phyloP scores from a whole-genome alignment of 768 basidiomycete species.

The Pulveroboletus sp. region DNA sequence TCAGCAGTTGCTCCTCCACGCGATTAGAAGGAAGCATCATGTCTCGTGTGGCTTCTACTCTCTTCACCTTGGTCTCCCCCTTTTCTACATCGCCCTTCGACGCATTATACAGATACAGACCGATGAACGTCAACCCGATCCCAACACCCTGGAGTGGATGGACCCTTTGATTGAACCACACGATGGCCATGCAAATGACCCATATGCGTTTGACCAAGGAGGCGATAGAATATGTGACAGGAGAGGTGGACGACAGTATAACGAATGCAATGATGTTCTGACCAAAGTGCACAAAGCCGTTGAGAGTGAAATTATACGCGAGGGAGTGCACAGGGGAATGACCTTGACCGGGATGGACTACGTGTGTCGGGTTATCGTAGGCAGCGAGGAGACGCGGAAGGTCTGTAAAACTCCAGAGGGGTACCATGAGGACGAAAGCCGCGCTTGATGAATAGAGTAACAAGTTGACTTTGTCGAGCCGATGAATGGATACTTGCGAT shows the following conservation, averaged over 20 bases:
- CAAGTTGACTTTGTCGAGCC: conserved; percentile 95
- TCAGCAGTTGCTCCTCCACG: conserved; percentile 51
- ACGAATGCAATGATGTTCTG: conserved; percentile 98
- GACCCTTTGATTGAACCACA: conserved; percentile 91
- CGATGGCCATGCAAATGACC: conserved; percentile 95
- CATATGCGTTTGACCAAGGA: conserved; percentile 96
- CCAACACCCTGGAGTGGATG: conserved; percentile 83
- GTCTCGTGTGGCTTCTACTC: conserved; percentile 68
- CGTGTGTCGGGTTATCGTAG: conserved; percentile 38
- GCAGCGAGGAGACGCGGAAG: conserved; percentile 59
- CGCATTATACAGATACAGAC: conserved; percentile 93
- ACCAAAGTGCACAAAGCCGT: conserved; percentile 93
- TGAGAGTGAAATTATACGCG: conserved; percentile 80
- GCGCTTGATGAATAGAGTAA: conserved; percentile 90
- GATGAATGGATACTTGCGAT: conserved; percentile 54
- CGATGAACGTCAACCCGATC: conserved; percentile 85
- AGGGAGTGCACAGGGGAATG: conserved; percentile 59
- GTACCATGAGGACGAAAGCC: conserved; percentile 95
- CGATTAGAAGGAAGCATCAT: conserved; percentile 67
- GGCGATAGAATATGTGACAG: conserved; percentile 98
- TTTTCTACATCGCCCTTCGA: conserved; percentile 90
- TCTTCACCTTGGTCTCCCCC: conserved; percentile 84
- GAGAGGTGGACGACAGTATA: conserved; percentile 92
- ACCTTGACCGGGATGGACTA: conserved; percentile 44
- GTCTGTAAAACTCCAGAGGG: conserved; percentile 91